phyloP scores from a whole-genome alignment of 2,329 filamentous ascomycete species.

The Hymenoscyphus fraxineus region DNA sequence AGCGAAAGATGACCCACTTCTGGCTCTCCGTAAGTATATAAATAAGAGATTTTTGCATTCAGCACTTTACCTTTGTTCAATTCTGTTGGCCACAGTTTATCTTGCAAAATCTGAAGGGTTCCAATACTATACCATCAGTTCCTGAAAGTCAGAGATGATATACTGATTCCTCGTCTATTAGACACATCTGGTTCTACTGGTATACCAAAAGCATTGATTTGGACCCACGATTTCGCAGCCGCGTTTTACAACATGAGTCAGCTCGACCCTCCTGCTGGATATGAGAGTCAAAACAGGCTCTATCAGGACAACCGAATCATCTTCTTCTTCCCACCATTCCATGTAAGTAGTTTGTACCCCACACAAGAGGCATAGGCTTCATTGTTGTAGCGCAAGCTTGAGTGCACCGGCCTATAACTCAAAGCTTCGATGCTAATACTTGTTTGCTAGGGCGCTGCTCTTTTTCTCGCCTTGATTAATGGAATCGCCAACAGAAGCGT shows the following conservation, averaged over 20 bases:
- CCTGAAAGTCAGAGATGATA: neutral
- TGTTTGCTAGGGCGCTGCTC: neutral
- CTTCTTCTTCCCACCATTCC: conserved; percentile 6
- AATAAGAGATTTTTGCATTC: neutral
- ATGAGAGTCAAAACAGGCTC: neutral
- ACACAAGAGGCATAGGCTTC: neutral
- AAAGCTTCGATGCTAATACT: neutral
- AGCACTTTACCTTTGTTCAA: neutral
- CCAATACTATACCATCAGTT: neutral
- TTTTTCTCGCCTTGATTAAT: conserved; percentile 2
- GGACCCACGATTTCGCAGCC: conserved; percentile 34
- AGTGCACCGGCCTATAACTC: neutral
- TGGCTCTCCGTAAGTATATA: conserved; percentile 34
- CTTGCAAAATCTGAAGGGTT: neutral
- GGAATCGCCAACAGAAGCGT: conserved; percentile 6
- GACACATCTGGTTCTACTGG: conserved; percentile 42
- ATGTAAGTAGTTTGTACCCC: conserved; percentile 7
- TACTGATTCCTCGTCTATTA: neutral
- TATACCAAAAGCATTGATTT: conserved; percentile 39
- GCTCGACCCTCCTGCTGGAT: conserved; percentile 36
- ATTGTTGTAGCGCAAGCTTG: neutral
- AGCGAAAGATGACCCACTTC: conserved; percentile 38
- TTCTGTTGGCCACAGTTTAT: neutral
- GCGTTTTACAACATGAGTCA: conserved; percentile 20
- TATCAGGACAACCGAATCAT: conserved; percentile 6